Evolutionary conservation across 2,329 filamentous ascomycete species (phyloP).

Genomic region (Penicillium verrucosum): DNA sequence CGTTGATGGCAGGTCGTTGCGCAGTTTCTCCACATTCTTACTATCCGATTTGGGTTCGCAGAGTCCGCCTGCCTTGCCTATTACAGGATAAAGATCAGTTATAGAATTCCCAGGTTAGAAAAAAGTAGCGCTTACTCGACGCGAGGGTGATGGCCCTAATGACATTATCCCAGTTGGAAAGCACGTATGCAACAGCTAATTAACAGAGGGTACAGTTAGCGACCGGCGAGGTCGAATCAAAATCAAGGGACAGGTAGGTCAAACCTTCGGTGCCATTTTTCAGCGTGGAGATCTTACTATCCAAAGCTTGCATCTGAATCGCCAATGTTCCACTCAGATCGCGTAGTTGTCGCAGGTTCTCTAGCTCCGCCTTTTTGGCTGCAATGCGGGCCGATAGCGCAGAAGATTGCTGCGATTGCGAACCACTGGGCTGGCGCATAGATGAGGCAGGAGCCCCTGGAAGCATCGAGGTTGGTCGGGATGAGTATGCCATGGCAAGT

Average conservation of each 20-base stretch:
- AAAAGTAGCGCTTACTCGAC: constrained; percentile 48
- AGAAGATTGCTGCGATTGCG: constrained; percentile 50
- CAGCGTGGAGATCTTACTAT: constrained; percentile 59
- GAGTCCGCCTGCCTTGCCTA: constrained; percentile 30
- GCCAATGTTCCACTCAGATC: constrained; percentile 61
- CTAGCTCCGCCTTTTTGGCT: constrained; percentile 62
- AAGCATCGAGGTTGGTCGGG: constrained; percentile 35
- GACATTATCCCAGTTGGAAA: constrained; percentile 66
- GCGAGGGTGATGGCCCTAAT: constrained; percentile 63
- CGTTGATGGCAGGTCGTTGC: constrained; percentile 60
- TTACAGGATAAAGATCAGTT: neutral
- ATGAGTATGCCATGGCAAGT: constrained; percentile 33
- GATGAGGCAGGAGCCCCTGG: constrained; percentile 27
- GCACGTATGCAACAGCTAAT: constrained; percentile 61
- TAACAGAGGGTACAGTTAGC: constrained; percentile 5
- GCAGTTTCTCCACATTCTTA: constrained; percentile 56
- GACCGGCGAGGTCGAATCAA: neutral
- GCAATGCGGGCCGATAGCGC: constrained; percentile 59
- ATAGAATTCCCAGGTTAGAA: constrained; percentile 6
- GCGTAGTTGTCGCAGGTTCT: constrained; percentile 60
- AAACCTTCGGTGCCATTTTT: constrained; percentile 61
- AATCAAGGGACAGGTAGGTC: neutral
- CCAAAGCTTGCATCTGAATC: constrained; percentile 60
- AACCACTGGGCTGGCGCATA: constrained; percentile 31
- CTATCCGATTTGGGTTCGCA: constrained; percentile 11